These are phyloP conservation scores for Aspergillus sp. DNA, from an alignment of 2,329 filamentous ascomycete species.

Conservation along the genomic window DNA sequence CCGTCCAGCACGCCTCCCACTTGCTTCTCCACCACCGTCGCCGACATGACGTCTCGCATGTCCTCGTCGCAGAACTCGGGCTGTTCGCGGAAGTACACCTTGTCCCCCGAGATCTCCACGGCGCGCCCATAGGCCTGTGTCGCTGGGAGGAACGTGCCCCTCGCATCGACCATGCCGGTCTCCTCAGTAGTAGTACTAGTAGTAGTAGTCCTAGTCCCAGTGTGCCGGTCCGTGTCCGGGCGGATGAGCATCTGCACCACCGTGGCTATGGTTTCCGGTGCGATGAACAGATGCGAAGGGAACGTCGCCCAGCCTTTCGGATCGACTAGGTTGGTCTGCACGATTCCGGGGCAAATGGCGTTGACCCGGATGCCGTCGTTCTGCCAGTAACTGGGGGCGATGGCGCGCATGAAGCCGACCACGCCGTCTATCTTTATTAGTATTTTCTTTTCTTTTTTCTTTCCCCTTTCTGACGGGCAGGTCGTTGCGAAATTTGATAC, in stretches of 20 bases:
- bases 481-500: too few species aligned
- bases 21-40: slow-evolving; percentile 22
- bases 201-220: too few species aligned
- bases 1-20: slow-evolving; percentile 15
- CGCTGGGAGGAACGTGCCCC: slow-evolving; percentile 3
- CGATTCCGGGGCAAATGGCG: slow-evolving; percentile 19
- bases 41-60: slow-evolving; percentile 22
- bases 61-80: slow-evolving; percentile 17
- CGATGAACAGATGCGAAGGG: slow-evolving; percentile 10
- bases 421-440: slow-evolving; percentile 18
- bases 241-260: slow-evolving; percentile 3
- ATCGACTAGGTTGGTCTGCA: slow-evolving; percentile 29
- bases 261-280: slow-evolving; percentile 3
- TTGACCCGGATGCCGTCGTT: slow-evolving; percentile 33
- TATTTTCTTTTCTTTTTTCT: not conserved
- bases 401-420: slow-evolving; percentile 31
- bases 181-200: too few species aligned
- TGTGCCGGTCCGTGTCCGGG: too few species aligned
- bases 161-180: slow-evolving; percentile 6
- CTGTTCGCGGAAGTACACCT: slow-evolving; percentile 15
- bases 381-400: slow-evolving; percentile 23
- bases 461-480: not conserved
- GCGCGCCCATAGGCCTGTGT: slow-evolving; percentile 16
- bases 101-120: slow-evolving; percentile 17
- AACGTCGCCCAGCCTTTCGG: slow-evolving; percentile 27